Base-by-base conservation (phyloP, 2,329 filamentous ascomycete genomes). In the Metarhizium album region DNA sequence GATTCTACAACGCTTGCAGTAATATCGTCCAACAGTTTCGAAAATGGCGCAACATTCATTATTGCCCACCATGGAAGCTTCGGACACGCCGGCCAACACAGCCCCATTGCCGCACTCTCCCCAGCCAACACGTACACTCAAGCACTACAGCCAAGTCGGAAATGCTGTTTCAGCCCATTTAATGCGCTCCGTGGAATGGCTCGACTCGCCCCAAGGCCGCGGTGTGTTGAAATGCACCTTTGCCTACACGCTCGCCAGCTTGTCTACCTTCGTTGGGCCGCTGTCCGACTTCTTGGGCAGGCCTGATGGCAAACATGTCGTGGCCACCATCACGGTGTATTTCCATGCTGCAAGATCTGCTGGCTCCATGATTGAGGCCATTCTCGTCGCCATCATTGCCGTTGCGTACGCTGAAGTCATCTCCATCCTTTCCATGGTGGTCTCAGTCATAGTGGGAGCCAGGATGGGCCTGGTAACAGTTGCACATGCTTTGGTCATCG, bases 281-380 rank as follows among this genome's bases (percentile, higher is more conserved):
- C 74, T 94, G 46, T 82, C 87, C 7, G 71, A 73, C 5, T 76
- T 87, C 50, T 73, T 95, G n/a, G 90, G 90, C 5, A 75, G 82
- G 54, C 86, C 88, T 60, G 88, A 94, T 68, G 87, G 87, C 43
- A 95, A 95, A 64, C 90, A 95, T 67, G 83, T 94, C 62, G 87
- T 94, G 50, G 88, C 88, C 37, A 95, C 89, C 2, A 83, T 95
- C 50, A 90, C 87, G 0, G 89, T 95, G 6, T 95, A 94, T 62
- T 95, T 95, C 62, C 88, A 95, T 64, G 87, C 90, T 2, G 86
- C 87, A 1, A 76, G 90, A 52, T 86, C 87, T 18, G 79, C 83
- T 20, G 90, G 89, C 1, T 90, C 86, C 59, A 94, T 95, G 87
- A 79, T 86, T 52, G 86, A 94, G 66, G 89, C 87, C 2, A 79